A percentile compares a stretch with the other conserved stretches of the same genome.
Evolutionary conservation across 2,329 filamentous ascomycete genomes (phyloP).

Genomic region (Gnomoniopsis sp.): DNA sequence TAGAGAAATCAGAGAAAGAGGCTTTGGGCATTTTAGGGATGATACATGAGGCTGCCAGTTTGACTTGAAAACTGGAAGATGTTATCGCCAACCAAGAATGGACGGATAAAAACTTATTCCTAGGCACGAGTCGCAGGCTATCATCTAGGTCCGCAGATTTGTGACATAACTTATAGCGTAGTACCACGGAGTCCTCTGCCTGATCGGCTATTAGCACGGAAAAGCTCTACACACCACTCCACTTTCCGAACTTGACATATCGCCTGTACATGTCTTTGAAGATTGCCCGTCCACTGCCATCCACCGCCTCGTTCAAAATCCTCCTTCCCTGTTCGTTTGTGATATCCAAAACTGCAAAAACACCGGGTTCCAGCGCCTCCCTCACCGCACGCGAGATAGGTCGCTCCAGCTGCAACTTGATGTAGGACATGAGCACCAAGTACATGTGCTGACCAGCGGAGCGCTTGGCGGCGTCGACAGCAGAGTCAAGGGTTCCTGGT

Average conservation of each 20-base stretch:
- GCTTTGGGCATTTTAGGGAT: no score
- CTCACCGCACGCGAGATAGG: constrained; percentile 47
- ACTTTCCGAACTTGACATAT: constrained; percentile 62
- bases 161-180: no score
- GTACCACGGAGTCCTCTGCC: background rate
- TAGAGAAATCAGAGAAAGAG: no score
- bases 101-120: no score
- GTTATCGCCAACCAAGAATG: no score
- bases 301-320: constrained; percentile 58
- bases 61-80: no score
- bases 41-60: no score
- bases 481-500: constrained; percentile 51
- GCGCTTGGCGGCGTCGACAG: constrained; percentile 58
- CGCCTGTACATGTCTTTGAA: constrained; percentile 56
- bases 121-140: no score
- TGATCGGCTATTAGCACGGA: background rate
- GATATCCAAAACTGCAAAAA: constrained; percentile 58
- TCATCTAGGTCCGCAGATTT: no score
- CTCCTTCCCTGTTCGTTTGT: constrained; percentile 52
- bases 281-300: constrained; percentile 56
- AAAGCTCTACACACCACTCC: constrained; percentile 50
- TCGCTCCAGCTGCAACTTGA: constrained; percentile 58
- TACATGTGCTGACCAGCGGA: constrained; percentile 62
- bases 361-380: constrained; percentile 53
- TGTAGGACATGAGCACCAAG: constrained; percentile 54